Conservation (phyloP, 2,329 filamentous ascomycete species). For the Capronia americana region DNA sequence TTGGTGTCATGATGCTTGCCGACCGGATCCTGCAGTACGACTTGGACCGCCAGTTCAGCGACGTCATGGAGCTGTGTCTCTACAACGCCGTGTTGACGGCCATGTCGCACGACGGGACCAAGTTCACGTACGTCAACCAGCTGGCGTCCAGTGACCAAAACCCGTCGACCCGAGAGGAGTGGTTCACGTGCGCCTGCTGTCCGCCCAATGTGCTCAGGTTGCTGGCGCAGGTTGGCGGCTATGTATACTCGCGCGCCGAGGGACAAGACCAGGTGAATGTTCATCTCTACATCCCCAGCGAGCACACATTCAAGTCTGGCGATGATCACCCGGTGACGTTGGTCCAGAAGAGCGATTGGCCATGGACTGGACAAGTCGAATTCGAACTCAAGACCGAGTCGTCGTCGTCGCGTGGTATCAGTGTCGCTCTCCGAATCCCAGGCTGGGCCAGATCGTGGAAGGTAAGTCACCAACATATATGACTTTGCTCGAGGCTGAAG, state of each 20-base stretch:
- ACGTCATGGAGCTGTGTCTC: constrained; percentile 66
- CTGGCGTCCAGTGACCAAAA: constrained; percentile 61
- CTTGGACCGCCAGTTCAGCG: constrained; percentile 60
- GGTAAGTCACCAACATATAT: constrained; percentile 40
- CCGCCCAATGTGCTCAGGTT: constrained; percentile 65
- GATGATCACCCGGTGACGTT: constrained; percentile 49
- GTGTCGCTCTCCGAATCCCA: constrained; percentile 54
- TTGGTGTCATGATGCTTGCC: constrained; percentile 67
- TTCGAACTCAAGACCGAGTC: constrained; percentile 44
- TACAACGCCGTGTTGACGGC: constrained; percentile 67
- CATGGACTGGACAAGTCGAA: constrained; percentile 60
- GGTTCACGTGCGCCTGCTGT: constrained; percentile 67
- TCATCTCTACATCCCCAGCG: constrained; percentile 63
- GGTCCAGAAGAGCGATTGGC: constrained; percentile 62
- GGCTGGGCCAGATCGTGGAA: constrained; percentile 54
- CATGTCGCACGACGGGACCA: constrained; percentile 62
- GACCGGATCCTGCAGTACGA: constrained; percentile 63
- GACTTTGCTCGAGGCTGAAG: neutral
- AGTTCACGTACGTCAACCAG: constrained; percentile 69
- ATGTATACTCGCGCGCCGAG: constrained; percentile 53
- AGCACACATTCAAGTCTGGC: constrained; percentile 48
- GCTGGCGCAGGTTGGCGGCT: constrained; percentile 63
- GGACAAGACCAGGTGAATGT: constrained; percentile 48
- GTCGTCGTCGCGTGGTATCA: neutral
- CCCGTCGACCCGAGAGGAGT: constrained; percentile 59